phyloP scores from a whole-genome alignment of 129 eudicot genomes.

The Gnaphalium uliginosum region DNA sequence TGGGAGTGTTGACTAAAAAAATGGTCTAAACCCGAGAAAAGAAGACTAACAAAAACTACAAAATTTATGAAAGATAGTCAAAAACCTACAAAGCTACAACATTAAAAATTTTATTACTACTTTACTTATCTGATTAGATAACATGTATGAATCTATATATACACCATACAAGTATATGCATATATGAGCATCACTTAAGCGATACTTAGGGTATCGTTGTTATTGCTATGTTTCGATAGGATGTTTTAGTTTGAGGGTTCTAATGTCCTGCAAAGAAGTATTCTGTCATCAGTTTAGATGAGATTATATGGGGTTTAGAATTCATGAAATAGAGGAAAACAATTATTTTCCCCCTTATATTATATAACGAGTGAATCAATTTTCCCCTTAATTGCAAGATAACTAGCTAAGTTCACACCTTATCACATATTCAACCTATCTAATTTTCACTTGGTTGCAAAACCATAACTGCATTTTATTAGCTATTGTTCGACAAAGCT shows the following conservation, averaged over 20 bases:
- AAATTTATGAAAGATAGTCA: not conserved
- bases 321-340: not conserved
- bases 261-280: constrained; percentile 3
- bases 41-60: constrained; percentile 3
- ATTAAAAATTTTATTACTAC: not conserved
- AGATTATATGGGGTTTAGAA: not conserved
- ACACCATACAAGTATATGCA: not conserved
- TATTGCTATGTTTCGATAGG: not conserved
- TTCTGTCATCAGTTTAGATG: not conserved
- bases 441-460: not conserved
- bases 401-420: not conserved
- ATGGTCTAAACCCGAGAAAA: not conserved
- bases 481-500: not conserved
- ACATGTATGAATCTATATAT: not conserved
- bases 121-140: constrained; percentile 14
- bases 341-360: not conserved
- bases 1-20: not conserved
- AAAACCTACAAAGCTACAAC: constrained; percentile 18
- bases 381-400: not conserved
- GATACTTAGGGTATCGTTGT: not conserved
- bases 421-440: not conserved
- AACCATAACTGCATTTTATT: not conserved
- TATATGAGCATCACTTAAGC: not conserved
- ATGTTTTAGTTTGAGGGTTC: not conserved
- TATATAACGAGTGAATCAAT: not conserved